Evolutionary conservation across 805 yeast species (phyloP).

Genomic region (Starmerella lactis-condensi): DNA sequence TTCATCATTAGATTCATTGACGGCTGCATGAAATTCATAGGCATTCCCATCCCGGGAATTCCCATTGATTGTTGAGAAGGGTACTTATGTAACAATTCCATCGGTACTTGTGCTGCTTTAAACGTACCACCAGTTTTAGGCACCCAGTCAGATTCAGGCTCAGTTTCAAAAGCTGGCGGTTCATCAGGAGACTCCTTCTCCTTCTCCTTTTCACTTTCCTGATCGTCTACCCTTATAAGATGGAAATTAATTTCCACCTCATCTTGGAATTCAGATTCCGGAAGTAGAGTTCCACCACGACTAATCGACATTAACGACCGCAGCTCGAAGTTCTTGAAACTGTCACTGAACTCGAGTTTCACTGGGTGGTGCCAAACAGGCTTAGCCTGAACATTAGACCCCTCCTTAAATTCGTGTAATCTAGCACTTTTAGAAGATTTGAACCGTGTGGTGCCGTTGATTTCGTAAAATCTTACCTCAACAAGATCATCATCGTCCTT

Average conservation of each 20-base stretch:
- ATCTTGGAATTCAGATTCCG: too few species aligned
- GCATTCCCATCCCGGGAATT: neutral
- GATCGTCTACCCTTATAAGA: neutral
- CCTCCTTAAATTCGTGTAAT: slow-evolving; percentile 13
- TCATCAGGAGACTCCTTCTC: slow-evolving; percentile 16
- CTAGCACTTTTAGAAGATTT: slow-evolving; percentile 14
- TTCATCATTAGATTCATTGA: slow-evolving; percentile 2
- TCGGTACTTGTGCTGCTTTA: slow-evolving; percentile 5
- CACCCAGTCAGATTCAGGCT: slow-evolving; percentile 3
- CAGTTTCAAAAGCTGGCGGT: slow-evolving; percentile 6
- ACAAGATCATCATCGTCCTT: slow-evolving; percentile 19
- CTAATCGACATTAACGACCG: slow-evolving; percentile 15
- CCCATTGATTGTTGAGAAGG: neutral
- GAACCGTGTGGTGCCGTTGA: slow-evolving; percentile 13
- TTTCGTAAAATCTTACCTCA: slow-evolving; percentile 19
- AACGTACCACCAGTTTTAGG: slow-evolving; percentile 7
- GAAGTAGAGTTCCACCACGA: slow-evolving; percentile 19
- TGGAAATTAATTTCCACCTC: too few species aligned
- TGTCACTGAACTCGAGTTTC: slow-evolving; percentile 11
- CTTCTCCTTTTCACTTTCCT: neutral
- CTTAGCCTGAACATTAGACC: slow-evolving; percentile 9
- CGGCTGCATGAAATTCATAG: neutral
- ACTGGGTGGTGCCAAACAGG: slow-evolving; percentile 16
- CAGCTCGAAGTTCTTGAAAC: slow-evolving; percentile 8
- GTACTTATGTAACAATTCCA: slow-evolving; percentile 7